phyloP scores from a whole-genome alignment of 2,329 filamentous ascomycete genomes.

The Nemania sp. region DNA sequence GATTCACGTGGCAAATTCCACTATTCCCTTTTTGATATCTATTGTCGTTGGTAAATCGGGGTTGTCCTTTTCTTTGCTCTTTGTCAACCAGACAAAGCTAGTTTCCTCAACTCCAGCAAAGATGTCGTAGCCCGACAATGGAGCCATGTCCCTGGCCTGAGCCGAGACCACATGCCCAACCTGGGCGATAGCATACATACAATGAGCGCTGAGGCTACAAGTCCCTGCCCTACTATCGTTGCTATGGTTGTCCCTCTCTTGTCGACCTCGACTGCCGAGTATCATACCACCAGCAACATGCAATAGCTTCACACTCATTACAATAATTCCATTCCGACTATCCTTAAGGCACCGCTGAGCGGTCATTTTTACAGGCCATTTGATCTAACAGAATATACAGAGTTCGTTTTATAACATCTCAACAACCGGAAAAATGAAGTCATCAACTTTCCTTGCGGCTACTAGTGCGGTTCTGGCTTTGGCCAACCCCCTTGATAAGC shows the following conservation, averaged over 20 bases:
- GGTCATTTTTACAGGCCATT: neutral
- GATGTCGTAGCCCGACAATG: slow-evolving; percentile 21
- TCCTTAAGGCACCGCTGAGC: slow-evolving; percentile 14
- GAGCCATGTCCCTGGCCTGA: neutral
- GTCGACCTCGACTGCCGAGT: neutral
- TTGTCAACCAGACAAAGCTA: slow-evolving; percentile 5
- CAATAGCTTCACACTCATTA: slow-evolving; percentile 34
- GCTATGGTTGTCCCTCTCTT: slow-evolving; percentile 3
- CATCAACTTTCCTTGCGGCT: slow-evolving; percentile 53
- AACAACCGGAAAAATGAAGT: slow-evolving; percentile 54
- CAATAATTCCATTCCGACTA: slow-evolving; percentile 27
- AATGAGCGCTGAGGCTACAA: slow-evolving; percentile 26
- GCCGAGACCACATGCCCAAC: slow-evolving; percentile 4
- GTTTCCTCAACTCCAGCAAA: slow-evolving; percentile 14
- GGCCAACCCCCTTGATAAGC: slow-evolving; percentile 51
- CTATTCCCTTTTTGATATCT: slow-evolving; percentile 4
- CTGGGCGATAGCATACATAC: slow-evolving; percentile 10
- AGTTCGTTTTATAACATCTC: slow-evolving; percentile 29
- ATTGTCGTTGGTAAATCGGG: neutral
- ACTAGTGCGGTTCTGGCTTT: slow-evolving; percentile 52
- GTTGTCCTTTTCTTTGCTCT: neutral
- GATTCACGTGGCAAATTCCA: neutral
- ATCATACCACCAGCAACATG: slow-evolving; percentile 15
- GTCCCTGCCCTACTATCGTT: slow-evolving; percentile 1
- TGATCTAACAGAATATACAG: slow-evolving; percentile 31